Conservation (phyloP, 1,139 yeast genomes). For the Kurtzmaniella quercitrusa region DNA sequence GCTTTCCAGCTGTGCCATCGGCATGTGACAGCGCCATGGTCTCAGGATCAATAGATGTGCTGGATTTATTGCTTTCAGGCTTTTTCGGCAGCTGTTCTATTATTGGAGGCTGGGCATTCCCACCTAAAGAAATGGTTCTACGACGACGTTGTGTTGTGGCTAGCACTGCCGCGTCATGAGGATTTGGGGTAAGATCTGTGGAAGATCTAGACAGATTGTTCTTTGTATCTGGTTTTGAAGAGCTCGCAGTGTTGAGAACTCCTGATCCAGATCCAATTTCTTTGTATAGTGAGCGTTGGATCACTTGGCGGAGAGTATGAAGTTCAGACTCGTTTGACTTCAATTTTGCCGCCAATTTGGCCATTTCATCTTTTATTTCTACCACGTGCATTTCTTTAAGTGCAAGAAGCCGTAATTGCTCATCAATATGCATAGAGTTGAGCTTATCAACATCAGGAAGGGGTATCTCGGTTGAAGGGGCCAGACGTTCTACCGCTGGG, state of each 20-base stretch:
- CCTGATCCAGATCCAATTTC: conserved; percentile 18
- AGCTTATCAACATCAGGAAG: conserved; percentile 33
- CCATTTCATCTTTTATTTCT: conserved; percentile 50
- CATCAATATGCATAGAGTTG: conserved; percentile 39
- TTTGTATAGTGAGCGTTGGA: conserved; percentile 37
- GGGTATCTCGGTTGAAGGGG: conserved; percentile 23
- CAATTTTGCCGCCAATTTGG: conserved; percentile 26
- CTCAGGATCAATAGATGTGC: background rate
- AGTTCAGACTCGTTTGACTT: conserved; percentile 43
- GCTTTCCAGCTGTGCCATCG: background rate
- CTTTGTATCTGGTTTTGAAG: background rate
- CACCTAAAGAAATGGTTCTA: conserved; percentile 2
- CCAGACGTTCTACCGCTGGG: conserved; percentile 8
- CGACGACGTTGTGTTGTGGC: conserved; percentile 1
- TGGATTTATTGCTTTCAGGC: background rate
- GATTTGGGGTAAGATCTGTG: background rate
- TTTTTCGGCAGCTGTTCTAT: background rate
- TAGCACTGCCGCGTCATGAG: conserved; percentile 1
- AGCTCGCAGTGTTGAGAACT: background rate
- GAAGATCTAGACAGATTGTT: background rate
- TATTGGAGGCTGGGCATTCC: background rate
- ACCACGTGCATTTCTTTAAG: conserved; percentile 59
- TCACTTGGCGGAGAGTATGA: conserved; percentile 39
- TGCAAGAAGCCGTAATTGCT: conserved; percentile 55
- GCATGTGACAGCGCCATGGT: conserved; percentile 4